Evolutionary conservation across 2,329 filamentous ascomycete genomes (phyloP), one percentile per base, ranked within the genome.

Genomic region (Sporothrix pallida): DNA sequence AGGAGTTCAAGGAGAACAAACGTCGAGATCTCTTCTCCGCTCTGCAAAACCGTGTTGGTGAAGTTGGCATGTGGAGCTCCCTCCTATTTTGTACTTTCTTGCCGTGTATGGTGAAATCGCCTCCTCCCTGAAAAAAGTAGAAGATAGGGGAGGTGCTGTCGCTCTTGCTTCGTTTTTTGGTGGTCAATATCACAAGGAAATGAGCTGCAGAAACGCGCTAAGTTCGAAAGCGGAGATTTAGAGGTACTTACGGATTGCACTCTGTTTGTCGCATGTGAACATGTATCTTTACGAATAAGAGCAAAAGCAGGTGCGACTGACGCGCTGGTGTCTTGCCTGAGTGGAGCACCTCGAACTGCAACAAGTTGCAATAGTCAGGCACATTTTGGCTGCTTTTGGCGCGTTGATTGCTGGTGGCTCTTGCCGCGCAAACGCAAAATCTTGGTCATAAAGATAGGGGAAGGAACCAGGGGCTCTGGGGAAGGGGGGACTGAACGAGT

Each of bases 171-270:
- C 52, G 20, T n/a, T n/a, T 17, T 56, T 70, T 58, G 58, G 58
- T 62, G 68, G 31, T 54, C 69, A 50, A 71, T 71, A 63, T 71
- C 56, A 71, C 70, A 26, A 65, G 70, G 70, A 72, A 72, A 72
- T 72, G 70, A 72, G 46, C 17, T 26, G 58, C 4, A 60, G 6
- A 7, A 12, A 52, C 56, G 46, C 70, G 46, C 70, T 72, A 72
- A 37, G 9, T 10, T n/a, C 31, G n/a, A 63, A 65, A 54, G 58
- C 70, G 70, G 58, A 42, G 56, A 50, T n/a, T 2, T 46, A 23
- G 37, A 42, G 46, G 7, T 26, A 20, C 13, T 37, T 37, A 7
- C 7, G 5, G 31, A 37, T 5, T 37, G 3, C 31, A 37, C 31
- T 37, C 31, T 37, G 31, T 3, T 37, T 37, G 31, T 3, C 31